These are phyloP conservation scores for Candida succiphila DNA, from an alignment of 805 yeast species.

Conservation along the genomic window DNA sequence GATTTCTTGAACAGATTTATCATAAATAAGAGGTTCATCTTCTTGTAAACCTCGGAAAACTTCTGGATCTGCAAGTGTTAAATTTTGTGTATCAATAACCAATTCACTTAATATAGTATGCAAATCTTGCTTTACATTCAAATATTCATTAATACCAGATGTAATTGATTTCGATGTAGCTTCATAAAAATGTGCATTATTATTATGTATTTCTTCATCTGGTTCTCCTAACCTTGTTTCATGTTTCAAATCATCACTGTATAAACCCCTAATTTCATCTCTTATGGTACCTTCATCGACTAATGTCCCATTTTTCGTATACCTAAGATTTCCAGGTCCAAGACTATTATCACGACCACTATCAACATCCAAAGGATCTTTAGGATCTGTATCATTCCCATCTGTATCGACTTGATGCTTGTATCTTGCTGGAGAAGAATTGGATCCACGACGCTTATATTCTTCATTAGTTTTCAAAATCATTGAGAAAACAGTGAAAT, in stretches of 20 bases:
- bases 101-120: constrained; percentile 51
- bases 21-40: constrained; percentile 36
- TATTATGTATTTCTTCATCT: no score
- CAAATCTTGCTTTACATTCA: constrained; percentile 61
- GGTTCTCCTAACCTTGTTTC: neutral
- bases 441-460: no score
- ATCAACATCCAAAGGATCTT: neutral
- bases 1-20: constrained; percentile 25
- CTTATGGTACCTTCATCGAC: constrained; percentile 14
- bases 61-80: constrained; percentile 68
- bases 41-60: constrained; percentile 56
- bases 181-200: constrained; percentile 16
- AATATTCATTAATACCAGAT: constrained; percentile 57
- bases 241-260: constrained; percentile 1
- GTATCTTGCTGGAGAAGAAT: constrained; percentile 1
- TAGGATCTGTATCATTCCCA: neutral
- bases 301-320: constrained; percentile 7
- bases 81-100: constrained; percentile 57
- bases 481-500: constrained; percentile 41
- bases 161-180: constrained; percentile 22
- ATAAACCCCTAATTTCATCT: constrained; percentile 5
- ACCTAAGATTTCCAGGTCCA: neutral
- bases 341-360: constrained; percentile 3
- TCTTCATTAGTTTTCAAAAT: constrained; percentile 16
- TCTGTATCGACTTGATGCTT: neutral